phyloP scores from a whole-genome alignment of 208 protist species.

The Kentomonas sorsogonicus region DNA sequence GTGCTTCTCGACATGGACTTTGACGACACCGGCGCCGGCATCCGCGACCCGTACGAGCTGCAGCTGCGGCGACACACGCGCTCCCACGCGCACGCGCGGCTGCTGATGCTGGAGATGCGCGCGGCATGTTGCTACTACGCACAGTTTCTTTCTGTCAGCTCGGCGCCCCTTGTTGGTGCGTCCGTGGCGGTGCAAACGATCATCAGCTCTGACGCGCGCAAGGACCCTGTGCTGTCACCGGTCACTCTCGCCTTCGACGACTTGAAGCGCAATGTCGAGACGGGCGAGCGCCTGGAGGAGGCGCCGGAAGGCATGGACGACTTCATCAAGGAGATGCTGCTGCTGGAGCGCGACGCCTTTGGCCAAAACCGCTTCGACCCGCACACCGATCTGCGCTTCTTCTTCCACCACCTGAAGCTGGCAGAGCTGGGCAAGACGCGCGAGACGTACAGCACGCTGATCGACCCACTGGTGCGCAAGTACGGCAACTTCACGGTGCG shows the following conservation, averaged over 20 bases:
- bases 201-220: constrained; percentile 66
- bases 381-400: constrained; percentile 59
- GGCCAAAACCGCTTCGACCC: constrained; percentile 73
- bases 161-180: constrained; percentile 31
- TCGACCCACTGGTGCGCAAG: constrained; percentile 36
- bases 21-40: not conserved
- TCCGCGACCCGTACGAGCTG: constrained; percentile 17
- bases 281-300: constrained; percentile 28
- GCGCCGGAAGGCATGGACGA: constrained; percentile 27
- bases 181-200: constrained; percentile 53
- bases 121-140: constrained; percentile 67
- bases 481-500: constrained; percentile 65
- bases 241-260: constrained; percentile 44
- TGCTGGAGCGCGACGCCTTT: constrained; percentile 81
- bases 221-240: constrained; percentile 43
- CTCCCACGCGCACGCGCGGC: constrained; percentile 43
- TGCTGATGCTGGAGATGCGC: constrained; percentile 71
- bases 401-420: constrained; percentile 66
- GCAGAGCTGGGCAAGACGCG: constrained; percentile 54
- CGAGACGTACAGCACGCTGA: constrained; percentile 34
- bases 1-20: constrained; percentile 41
- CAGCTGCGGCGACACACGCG: constrained; percentile 29
- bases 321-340: constrained; percentile 68
- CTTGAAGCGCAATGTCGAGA: constrained; percentile 36
- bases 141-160: constrained; percentile 46